Evolutionary conservation across 2,329 filamentous ascomycete genomes (phyloP), one percentile per base, ranked within the genome.

Genomic region (Fonsecaea pugnacius): DNA sequence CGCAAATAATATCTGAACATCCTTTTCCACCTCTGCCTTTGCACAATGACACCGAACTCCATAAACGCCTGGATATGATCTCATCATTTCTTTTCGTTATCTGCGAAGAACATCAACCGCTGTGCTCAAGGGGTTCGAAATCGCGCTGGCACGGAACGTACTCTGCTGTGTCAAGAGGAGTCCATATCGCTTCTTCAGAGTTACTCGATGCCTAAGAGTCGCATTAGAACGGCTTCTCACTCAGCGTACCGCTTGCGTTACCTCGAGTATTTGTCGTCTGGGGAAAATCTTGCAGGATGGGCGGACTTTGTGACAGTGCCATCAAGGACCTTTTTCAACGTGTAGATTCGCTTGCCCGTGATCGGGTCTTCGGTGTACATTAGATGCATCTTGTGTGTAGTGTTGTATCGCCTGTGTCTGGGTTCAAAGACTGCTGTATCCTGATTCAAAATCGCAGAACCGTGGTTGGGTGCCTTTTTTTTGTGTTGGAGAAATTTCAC

Each of bases 261-360:
- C 85, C 86, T 83, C 75, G 92, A 96, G 86, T 96, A 98, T 85
- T 97, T 96, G 85, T 99, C 95, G 81, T 99, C 95, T 69, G 95
- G 95, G 53, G 92, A 96, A 84, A 98, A 99, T 72, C 95, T 87
- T 50, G 95, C 95, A 53, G 95, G 94, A 82, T 98, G 94, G 62
- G 95, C 95, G 60, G 91, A 95, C 85, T 96, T 96, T 78, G 94
- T 96, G 75, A 97, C 91, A 76, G 92, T 87, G 75, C 90, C 90
- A 72, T 88, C 84, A n/a, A 71, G 66, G 33, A 71, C 70, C 51
- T 71, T 71, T 82, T 97, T 94, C 70, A 98, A 87, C 54, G 95
- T 98, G 85, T 98, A 99, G 74, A 90, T 82, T 78, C 94, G 92
- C 83, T 92, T 94, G 84, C 94, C 93, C 67, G 85, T 82, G 72